Conservation (phyloP, 129 eudicot genomes). For the Centella asiatica region DNA sequence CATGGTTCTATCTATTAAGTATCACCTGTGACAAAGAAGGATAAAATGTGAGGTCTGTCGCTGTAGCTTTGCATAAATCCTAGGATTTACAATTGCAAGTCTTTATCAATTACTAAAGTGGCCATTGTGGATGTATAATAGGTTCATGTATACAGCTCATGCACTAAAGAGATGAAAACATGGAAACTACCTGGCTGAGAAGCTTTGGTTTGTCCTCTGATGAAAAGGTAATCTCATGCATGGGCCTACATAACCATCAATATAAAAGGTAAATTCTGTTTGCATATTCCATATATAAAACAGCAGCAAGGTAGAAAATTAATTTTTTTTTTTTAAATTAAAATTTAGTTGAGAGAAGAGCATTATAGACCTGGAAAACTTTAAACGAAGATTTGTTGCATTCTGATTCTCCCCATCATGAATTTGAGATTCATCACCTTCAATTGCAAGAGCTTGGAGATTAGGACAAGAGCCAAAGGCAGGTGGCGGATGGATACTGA, state of each 20-base stretch:
- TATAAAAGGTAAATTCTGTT: constrained; percentile 3
- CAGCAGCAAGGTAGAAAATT: neutral
- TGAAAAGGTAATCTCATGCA: constrained; percentile 84
- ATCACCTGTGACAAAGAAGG: too few relatives aligned
- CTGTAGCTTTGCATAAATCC: too few relatives aligned
- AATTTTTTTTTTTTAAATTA: too few relatives aligned
- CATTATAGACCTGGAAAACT: constrained; percentile 28
- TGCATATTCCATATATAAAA: too few relatives aligned
- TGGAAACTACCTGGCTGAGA: constrained; percentile 53
- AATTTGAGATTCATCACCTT: constrained; percentile 26
- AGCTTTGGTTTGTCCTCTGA: constrained; percentile 69
- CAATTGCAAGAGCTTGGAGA: constrained; percentile 51
- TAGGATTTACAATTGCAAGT: too few relatives aligned
- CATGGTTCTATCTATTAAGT: too few relatives aligned
- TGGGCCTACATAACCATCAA: constrained; percentile 42
- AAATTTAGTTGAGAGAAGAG: too few relatives aligned
- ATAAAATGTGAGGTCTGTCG: too few relatives aligned
- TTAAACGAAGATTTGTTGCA: constrained; percentile 26
- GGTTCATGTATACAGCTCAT: too few relatives aligned
- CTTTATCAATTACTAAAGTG: too few relatives aligned
- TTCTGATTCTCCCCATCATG: constrained; percentile 31
- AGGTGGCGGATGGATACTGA: constrained; percentile 60
- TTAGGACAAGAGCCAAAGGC: constrained; percentile 70
- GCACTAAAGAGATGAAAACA: neutral
- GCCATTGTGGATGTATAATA: too few relatives aligned